Base-by-base conservation (phyloP, 2,329 filamentous ascomycete genomes). In the Dothiorella sarmentorum region DNA sequence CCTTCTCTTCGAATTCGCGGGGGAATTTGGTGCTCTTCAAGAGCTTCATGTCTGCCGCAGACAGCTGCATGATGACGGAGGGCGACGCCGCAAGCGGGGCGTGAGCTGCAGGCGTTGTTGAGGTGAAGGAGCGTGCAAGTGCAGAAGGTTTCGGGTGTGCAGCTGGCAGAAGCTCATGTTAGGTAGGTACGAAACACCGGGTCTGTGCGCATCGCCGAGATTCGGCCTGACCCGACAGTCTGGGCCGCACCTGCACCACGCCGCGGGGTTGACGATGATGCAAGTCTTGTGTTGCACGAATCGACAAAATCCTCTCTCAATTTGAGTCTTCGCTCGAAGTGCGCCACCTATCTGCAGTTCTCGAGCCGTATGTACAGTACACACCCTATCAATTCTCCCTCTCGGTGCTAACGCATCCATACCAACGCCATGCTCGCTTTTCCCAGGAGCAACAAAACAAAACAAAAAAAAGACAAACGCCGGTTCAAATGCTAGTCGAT, bases 21-120 rank as follows among this genome's bases (percentile, higher is more conserved):
- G 94, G 94, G 64, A 97, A 97, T 71, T 95, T 97, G 58, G 92
- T 97, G 74, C 87, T 87, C 81, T 88, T 90, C 59, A 97, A 79
- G 68, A 96, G 84, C 80, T 95, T 96, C 64, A 89, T 87, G 75
- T 97, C 93, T 62, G 94, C 90, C 64, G 85, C 89, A 57, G 88
- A 87, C 66, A 90, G 88, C 90, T 94, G 94, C 37, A 42, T 58
- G 44, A 17, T 40, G 22, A 9, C 29, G 18, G 43, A 47, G 22
- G 17, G 15, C n/a, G 24, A 35, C 49, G n/a, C 49, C 33, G 24
- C 49, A 22, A 29, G 33, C 49, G 22, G 49, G 35, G 17, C 35
- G 49, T 24, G 29, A 20, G 7, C 24, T 31, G 13, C 18, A n/a
- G 29, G 22, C 24, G 55, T 20, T 17, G 31, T 29, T n/a, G 33